phyloP scores from a whole-genome alignment of 805 yeast genomes.

The Hanseniaspora guilliermondii region DNA sequence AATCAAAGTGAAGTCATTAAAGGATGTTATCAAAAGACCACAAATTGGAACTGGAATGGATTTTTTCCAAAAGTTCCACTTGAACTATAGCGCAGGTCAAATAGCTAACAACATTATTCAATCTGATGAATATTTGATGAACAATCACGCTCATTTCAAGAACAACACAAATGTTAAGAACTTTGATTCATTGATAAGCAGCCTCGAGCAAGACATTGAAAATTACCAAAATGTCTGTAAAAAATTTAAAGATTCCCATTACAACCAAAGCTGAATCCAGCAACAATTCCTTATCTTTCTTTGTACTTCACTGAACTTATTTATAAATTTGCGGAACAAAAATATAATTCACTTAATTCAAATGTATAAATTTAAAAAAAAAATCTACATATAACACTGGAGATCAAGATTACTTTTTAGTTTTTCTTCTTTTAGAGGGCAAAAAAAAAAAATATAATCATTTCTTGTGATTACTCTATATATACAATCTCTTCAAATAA shows the following conservation, averaged over 20 bases:
- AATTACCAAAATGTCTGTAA: neutral
- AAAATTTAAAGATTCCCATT: neutral
- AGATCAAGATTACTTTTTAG: too few species aligned
- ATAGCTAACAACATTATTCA: neutral
- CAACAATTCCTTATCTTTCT: neutral
- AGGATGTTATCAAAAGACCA: constrained; percentile 10
- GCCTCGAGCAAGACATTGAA: neutral
- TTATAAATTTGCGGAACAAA: constrained; percentile 1
- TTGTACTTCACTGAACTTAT: neutral
- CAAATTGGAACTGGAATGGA: neutral
- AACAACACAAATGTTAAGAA: neutral
- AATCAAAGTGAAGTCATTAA: neutral
- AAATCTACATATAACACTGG: too few species aligned
- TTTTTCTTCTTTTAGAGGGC: too few species aligned
- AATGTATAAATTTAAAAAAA: too few species aligned
- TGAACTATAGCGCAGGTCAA: neutral
- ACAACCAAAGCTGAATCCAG: neutral
- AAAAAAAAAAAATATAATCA: neutral
- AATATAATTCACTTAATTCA: neutral
- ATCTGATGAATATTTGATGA: neutral
- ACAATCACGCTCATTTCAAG: neutral
- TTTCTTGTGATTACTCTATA: neutral
- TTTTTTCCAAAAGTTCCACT: neutral
- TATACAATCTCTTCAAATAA: too few species aligned
- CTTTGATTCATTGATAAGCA: neutral